Evolutionary conservation across 495 filamentous ascomycete species (phyloP).

Genomic region (Daldinia loculata): DNA sequence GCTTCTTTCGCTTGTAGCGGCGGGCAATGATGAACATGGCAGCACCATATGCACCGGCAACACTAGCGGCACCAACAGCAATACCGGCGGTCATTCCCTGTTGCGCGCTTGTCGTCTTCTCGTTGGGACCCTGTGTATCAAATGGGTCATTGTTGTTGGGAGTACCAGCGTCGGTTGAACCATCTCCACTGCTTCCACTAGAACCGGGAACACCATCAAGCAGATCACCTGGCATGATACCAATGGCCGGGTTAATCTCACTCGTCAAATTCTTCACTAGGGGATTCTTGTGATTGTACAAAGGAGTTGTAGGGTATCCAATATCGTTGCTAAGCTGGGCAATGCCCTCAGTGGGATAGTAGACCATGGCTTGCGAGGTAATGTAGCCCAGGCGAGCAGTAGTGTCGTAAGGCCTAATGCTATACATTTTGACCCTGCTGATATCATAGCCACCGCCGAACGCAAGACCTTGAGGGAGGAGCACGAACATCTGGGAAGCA

Average conservation of each 20-base stretch:
- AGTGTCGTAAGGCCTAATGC: constrained; percentile 82
- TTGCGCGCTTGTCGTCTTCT: constrained; percentile 60
- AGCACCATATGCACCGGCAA: constrained; percentile 92
- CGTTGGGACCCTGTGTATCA: constrained; percentile 49
- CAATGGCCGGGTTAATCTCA: constrained; percentile 86
- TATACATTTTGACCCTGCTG: constrained; percentile 69
- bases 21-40: constrained; percentile 97
- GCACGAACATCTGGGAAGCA: constrained; percentile 86
- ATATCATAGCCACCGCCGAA: constrained; percentile 65
- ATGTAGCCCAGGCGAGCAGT: constrained; percentile 73
- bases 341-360: constrained; percentile 73
- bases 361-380: constrained; percentile 80
- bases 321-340: constrained; percentile 69
- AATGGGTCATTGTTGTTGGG: constrained; percentile 53
- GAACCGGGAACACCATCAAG: constrained; percentile 48
- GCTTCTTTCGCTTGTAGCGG: constrained; percentile 88
- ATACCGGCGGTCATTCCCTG: constrained; percentile 85
- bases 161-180: constrained; percentile 26
- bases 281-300: constrained; percentile 74
- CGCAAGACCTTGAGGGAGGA: constrained; percentile 77
- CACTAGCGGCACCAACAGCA: constrained; percentile 76
- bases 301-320: constrained; percentile 68
- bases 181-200: constrained; percentile 41
- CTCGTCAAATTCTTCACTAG: constrained; percentile 73
- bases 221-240: constrained; percentile 69